Percentiles rank a stretch among this genome's conserved stretches.
Conservation (phyloP, 805 yeast species). For the Starmera pachycereana region DNA sequence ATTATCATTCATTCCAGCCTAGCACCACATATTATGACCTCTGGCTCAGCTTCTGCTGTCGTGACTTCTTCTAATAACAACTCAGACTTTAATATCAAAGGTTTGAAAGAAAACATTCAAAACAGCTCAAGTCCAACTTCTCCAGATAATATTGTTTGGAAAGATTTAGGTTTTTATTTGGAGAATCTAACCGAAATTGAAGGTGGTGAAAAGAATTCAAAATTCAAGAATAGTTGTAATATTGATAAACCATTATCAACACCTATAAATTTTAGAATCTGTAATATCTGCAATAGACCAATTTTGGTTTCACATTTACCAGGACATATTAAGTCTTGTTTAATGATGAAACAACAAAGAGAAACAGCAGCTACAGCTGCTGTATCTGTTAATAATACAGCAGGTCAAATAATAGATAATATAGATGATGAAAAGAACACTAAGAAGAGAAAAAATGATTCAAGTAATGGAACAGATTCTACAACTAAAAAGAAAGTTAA, state of each 20-base stretch:
- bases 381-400: not conserved
- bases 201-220: conserved; percentile 1
- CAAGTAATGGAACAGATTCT: conserved; percentile 4
- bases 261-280: conserved; percentile 33
- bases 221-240: conserved; percentile 13
- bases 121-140: not conserved
- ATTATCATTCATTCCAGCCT: too few species aligned
- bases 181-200: conserved; percentile 15
- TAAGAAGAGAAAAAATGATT: not conserved
- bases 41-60: conserved; percentile 11
- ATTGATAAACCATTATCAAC: conserved; percentile 25
- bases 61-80: conserved; percentile 13
- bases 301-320: conserved; percentile 26
- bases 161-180: conserved; percentile 22
- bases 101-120: conserved; percentile 8
- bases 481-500: conserved; percentile 17
- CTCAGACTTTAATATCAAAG: conserved; percentile 17
- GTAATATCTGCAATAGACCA: conserved; percentile 38
- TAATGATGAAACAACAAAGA: conserved; percentile 21
- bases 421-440: not conserved
- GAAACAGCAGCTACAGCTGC: conserved; percentile 3
- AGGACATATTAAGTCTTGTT: conserved; percentile 30
- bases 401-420: too few species aligned
- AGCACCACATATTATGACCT: conserved; percentile 11
- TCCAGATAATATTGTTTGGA: conserved; percentile 17